Evolutionary conservation across 1,139 yeast genomes (phyloP).

Genomic region (Yamadazyma atmosphaerica): DNA sequence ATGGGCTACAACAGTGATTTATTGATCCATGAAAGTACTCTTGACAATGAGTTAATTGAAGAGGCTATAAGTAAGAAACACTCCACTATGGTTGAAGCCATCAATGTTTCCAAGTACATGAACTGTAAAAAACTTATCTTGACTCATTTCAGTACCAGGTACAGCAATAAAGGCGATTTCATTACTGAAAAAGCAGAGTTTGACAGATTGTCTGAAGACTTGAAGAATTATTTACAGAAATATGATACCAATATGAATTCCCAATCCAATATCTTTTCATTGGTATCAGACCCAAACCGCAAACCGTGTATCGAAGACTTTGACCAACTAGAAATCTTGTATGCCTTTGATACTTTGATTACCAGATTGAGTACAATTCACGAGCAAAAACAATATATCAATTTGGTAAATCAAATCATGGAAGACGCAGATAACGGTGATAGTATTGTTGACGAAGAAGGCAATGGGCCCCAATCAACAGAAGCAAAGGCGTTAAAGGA

Average conservation of each 20-base stretch:
- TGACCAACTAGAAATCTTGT: slow-evolving; percentile 36
- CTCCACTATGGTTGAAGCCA: slow-evolving; percentile 89
- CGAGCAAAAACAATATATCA: slow-evolving; percentile 17
- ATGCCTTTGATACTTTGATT: slow-evolving; percentile 45
- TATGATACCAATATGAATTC: slow-evolving; percentile 15
- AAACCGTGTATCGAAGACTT: slow-evolving; percentile 14
- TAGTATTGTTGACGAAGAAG: slow-evolving; percentile 19
- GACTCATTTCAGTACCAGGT: slow-evolving; percentile 92
- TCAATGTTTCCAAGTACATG: slow-evolving; percentile 70
- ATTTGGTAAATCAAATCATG: slow-evolving; percentile 11
- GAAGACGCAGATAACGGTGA: not conserved
- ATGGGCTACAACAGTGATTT: slow-evolving; percentile 74
- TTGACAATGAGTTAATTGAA: slow-evolving; percentile 74
- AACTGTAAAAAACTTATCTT: slow-evolving; percentile 67
- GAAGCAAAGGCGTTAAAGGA: slow-evolving; percentile 27
- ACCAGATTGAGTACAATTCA: slow-evolving; percentile 24
- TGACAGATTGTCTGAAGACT: slow-evolving; percentile 20
- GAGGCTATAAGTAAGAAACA: slow-evolving; percentile 86
- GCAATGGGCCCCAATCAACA: too few relatives aligned
- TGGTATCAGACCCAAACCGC: not conserved
- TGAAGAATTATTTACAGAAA: slow-evolving; percentile 26
- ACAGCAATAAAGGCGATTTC: slow-evolving; percentile 63
- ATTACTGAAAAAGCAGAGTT: slow-evolving; percentile 27
- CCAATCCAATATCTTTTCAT: slow-evolving; percentile 26
- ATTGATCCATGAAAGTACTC: slow-evolving; percentile 89